Evolutionary conservation across 208 protist species (phyloP).

Genomic region (Tritrichomonas musculus): DNA sequence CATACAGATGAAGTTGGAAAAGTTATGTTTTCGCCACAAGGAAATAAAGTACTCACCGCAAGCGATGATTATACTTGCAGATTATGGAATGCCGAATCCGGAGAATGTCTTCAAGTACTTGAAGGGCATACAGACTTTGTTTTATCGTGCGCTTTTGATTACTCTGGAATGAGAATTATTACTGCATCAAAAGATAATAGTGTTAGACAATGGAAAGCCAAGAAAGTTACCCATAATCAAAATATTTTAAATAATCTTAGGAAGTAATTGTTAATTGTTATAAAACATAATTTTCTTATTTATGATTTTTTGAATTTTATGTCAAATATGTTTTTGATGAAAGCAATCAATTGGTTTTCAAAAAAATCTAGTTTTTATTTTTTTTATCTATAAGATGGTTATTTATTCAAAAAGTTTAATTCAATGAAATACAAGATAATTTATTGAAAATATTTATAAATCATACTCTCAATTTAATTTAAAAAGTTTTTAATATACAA

Average conservation of each 20-base stretch:
- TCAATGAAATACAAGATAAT: neutral
- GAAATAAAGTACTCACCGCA: conserved; percentile 79
- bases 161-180: conserved; percentile 77
- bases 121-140: conserved; percentile 84
- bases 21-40: conserved; percentile 79
- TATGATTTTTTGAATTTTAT: neutral
- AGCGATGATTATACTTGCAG: conserved; percentile 76
- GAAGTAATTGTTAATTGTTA: neutral
- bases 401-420: neutral
- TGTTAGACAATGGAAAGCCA: conserved; percentile 75
- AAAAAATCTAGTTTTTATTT: neutral
- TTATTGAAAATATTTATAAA: neutral
- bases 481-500: neutral
- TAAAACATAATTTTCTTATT: neutral
- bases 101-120: conserved; percentile 58
- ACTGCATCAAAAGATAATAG: conserved; percentile 90
- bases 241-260: neutral
- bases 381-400: neutral
- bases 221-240: neutral
- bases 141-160: conserved; percentile 84
- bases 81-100: conserved; percentile 74
- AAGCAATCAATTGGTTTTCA: neutral
- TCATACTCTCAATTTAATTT: neutral
- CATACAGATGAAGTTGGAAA: conserved; percentile 82
- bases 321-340: neutral